Evolutionary conservation across 2,329 filamentous ascomycete species (phyloP), one percentile per base, ranked within the genome.

Genomic region (Grosmannia serpens): DNA sequence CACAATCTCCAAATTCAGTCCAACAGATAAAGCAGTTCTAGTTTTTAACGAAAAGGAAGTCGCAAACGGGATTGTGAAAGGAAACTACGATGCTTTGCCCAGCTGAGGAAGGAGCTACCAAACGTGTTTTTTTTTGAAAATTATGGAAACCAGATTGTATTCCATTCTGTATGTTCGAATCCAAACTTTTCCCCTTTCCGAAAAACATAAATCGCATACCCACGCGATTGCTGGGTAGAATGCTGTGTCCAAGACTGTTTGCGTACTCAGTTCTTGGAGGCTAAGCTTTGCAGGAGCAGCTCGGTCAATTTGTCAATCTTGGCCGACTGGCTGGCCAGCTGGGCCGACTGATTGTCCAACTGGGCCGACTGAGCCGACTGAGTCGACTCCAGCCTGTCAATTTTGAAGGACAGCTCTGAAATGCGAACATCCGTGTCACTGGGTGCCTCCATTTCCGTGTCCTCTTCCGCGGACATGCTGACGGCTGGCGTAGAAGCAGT

Each of bases 261-360:
- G 2, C 31, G 20, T 50, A 51, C 10, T 51, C 11, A 4, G 27
- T 17, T 47, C 44, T 59, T 44, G 1, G 51, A 49, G 2, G 33
- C 35, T 41, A 63, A 56, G 58, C 61, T 33, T 64, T 82, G 80
- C 66, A 83, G 69, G 2, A 85, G 71, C 53, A 80, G 66, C 24
- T 76, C 72, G 0, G 81, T 82, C 62, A 85, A 70, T 58, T 76
- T 76, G 62, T 84, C 80, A 64, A 86, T 82, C 73, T 84, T 84
- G 53, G 41, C 41, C 13, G 41, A n/a, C n/a, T n/a, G n/a, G n/a
- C n/a, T n/a, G n/a, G n/a, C n/a, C n/a, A n/a, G n/a, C n/a, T n/a
- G n/a, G n/a, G n/a, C n/a, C n/a, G n/a, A n/a, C n/a, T n/a, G n/a
- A n/a, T n/a, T n/a, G n/a, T n/a, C n/a, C n/a, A n/a, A n/a, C n/a